Evolutionary conservation across 441 rosid genomes (phyloP).

Genomic region (Arabidopsis lyrata): DNA sequence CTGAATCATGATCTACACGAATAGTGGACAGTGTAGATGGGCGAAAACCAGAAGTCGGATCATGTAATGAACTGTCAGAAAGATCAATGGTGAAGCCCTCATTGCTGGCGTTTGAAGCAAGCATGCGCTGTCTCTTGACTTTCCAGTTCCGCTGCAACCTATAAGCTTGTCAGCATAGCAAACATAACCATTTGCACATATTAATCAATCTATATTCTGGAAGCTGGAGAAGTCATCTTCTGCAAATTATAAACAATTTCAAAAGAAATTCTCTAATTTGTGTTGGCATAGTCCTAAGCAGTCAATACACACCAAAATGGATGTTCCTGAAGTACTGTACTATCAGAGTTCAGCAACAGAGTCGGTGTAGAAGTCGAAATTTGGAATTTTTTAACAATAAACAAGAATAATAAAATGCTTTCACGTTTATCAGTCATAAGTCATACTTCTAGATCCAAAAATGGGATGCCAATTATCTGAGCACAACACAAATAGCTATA

Average conservation of each 20-base stretch:
- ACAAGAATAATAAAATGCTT: background rate
- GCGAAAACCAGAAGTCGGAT: conserved; percentile 58
- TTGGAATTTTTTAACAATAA: background rate
- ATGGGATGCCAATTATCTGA: background rate
- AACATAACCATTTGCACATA: background rate
- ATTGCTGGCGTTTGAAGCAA: conserved; percentile 64
- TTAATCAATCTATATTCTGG: background rate
- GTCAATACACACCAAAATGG: background rate
- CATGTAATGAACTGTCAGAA: conserved; percentile 69
- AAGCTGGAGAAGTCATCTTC: conserved; percentile 19
- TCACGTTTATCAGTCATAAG: background rate
- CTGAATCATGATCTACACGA: conserved; percentile 80
- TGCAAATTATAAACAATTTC: background rate
- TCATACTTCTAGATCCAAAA: background rate
- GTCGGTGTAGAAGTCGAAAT: background rate
- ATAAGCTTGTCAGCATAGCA: conserved; percentile 43
- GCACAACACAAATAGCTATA: conserved; percentile 5
- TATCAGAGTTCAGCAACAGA: conserved; percentile 1
- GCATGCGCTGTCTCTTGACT: conserved; percentile 87
- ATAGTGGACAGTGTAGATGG: conserved; percentile 77
- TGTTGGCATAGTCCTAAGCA: background rate
- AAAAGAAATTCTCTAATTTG: background rate
- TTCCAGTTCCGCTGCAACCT: conserved; percentile 99
- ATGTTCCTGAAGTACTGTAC: conserved; percentile 20
- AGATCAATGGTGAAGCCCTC: conserved; percentile 93